Conservation (phyloP, 352 stramenopile genomes). For the Phytophthora syringae region DNA sequence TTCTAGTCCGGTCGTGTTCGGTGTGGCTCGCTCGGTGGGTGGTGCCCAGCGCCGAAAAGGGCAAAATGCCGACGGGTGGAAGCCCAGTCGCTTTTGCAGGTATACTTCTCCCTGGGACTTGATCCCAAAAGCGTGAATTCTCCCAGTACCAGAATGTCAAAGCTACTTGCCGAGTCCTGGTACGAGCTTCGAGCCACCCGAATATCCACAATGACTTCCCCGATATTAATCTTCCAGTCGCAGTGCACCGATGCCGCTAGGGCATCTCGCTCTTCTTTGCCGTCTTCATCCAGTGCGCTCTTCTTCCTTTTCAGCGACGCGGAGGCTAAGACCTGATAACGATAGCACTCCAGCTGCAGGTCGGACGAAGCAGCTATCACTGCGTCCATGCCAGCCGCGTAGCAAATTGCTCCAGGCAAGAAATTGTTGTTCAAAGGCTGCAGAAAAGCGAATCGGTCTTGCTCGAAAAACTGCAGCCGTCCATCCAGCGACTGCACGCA, state of each 20-base stretch:
- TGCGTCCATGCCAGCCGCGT: slow-evolving; percentile 78
- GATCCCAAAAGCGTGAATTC: slow-evolving; percentile 82
- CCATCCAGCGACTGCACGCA: slow-evolving; percentile 93
- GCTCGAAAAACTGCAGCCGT: slow-evolving; percentile 92
- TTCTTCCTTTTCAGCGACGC: slow-evolving; percentile 75
- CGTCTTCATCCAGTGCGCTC: slow-evolving; percentile 50
- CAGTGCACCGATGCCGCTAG: slow-evolving; percentile 47
- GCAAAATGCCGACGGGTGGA: slow-evolving; percentile 68
- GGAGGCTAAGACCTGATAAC: slow-evolving; percentile 83
- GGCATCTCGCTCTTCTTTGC: slow-evolving; percentile 33
- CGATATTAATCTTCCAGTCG: slow-evolving; percentile 77
- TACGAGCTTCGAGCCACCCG: slow-evolving; percentile 54
- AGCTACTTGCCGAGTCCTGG: slow-evolving; percentile 56
- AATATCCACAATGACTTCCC: slow-evolving; percentile 69
- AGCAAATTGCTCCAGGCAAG: slow-evolving; percentile 82
- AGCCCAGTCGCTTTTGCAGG: slow-evolving; percentile 82
- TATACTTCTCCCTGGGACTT: slow-evolving; percentile 79
- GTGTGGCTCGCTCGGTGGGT: slow-evolving; percentile 20
- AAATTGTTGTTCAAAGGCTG: slow-evolving; percentile 85
- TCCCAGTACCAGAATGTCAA: slow-evolving; percentile 85
- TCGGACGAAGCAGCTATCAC: slow-evolving; percentile 85
- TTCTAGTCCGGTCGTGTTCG: slow-evolving; percentile 37
- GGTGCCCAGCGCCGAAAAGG: slow-evolving; percentile 48
- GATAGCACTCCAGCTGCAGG: slow-evolving; percentile 89
- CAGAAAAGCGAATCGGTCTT: slow-evolving; percentile 89